These are phyloP conservation scores for Domatiomyces globalis DNA, from an alignment of 2,329 filamentous ascomycete species.

Conservation along the genomic window DNA sequence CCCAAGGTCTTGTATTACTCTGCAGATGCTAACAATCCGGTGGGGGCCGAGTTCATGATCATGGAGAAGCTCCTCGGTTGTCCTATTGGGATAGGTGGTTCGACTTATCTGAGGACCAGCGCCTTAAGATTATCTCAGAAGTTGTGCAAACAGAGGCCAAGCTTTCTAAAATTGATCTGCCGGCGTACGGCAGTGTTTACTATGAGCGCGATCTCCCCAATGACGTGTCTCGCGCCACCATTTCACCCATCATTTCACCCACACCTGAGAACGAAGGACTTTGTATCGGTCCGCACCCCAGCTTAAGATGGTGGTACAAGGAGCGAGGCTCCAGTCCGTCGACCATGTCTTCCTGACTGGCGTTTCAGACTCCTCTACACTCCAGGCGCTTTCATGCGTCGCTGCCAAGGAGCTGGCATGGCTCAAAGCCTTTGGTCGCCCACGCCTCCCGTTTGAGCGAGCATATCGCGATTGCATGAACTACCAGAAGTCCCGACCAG, in stretches of 20 bases:
- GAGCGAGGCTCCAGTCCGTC: background rate
- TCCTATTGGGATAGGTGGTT: constrained; percentile 25
- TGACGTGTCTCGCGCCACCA: too few species aligned
- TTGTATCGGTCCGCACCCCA: background rate
- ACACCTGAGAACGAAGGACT: background rate
- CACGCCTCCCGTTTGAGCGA: constrained; percentile 1
- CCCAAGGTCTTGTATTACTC: constrained; percentile 26
- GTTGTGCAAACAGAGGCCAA: constrained; percentile 1
- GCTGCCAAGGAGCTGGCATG: constrained; percentile 1
- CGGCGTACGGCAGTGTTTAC: constrained; percentile 1
- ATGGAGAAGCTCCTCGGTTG: constrained; percentile 25
- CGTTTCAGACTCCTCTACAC: background rate
- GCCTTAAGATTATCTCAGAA: constrained; percentile 1
- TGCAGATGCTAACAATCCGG: constrained; percentile 22
- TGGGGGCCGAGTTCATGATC: constrained; percentile 28
- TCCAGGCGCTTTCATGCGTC: background rate
- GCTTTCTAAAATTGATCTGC: constrained; percentile 1
- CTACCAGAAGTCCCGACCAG: background rate
- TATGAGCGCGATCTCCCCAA: background rate
- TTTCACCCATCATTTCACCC: background rate
- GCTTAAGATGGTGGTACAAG: constrained; percentile 2
- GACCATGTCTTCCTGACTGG: background rate
- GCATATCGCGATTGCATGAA: background rate
- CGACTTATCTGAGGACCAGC: background rate
- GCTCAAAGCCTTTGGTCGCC: constrained; percentile 1